Evolutionary conservation across 73 alveolate genomes (phyloP).

Genomic region (Breviolum minutum): DNA sequence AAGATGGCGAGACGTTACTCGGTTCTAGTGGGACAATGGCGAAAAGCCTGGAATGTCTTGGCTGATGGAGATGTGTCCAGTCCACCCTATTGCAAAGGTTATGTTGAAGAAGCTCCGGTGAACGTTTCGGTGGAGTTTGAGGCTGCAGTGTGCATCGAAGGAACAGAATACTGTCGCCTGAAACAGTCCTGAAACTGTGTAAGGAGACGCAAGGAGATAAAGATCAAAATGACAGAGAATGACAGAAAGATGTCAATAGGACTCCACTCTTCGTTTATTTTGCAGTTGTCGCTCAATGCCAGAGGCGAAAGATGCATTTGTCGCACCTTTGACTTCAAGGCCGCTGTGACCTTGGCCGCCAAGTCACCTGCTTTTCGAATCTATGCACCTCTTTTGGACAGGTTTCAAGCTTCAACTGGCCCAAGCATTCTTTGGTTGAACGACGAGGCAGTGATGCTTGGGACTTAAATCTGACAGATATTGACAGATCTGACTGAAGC

Average conservation of each 20-base stretch:
- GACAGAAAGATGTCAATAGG: too few species aligned
- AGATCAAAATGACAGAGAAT: neutral
- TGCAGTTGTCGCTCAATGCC: neutral
- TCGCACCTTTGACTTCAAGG: constrained; percentile 29
- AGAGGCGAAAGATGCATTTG: neutral
- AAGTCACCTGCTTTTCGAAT: neutral
- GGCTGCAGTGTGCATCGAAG: neutral
- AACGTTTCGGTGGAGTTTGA: constrained; percentile 19
- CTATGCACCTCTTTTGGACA: neutral
- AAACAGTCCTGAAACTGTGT: neutral
- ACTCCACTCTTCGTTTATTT: too few species aligned
- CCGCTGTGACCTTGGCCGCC: neutral
- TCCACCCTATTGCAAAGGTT: neutral
- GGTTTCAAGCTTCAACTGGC: constrained; percentile 2
- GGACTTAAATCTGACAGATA: too few species aligned
- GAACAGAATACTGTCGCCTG: neutral
- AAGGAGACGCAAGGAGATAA: too few species aligned
- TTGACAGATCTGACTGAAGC: too few species aligned
- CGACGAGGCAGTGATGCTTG: constrained; percentile 1
- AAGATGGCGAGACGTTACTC: constrained; percentile 16
- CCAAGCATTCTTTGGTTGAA: constrained; percentile 61
- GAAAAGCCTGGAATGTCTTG: neutral
- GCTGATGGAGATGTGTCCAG: neutral
- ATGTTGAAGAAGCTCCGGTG: neutral
- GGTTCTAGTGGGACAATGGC: neutral